phyloP scores from a whole-genome alignment of 2,329 filamentous ascomycete genomes.

The Graphilbum sp. region DNA sequence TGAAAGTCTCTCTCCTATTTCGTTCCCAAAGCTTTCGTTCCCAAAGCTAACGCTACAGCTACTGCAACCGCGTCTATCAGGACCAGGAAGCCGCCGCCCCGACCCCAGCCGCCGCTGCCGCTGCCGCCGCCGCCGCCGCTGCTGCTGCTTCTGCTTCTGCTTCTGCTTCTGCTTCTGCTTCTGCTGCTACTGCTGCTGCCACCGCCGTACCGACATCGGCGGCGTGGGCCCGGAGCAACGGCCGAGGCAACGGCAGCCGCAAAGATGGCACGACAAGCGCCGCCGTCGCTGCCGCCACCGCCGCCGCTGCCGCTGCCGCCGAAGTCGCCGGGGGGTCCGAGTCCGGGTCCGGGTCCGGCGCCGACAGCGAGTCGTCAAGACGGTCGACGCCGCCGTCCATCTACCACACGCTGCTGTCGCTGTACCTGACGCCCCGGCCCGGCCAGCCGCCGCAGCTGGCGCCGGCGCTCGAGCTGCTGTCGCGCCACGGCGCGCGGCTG shows the following conservation, averaged over 20 bases:
- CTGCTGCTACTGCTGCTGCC: too few species aligned
- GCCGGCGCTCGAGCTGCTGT: conserved; percentile 75
- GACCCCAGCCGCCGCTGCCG: neutral
- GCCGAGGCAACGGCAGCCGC: too few species aligned
- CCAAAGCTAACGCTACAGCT: conserved; percentile 28
- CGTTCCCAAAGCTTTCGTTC: conserved; percentile 2
- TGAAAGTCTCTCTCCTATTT: neutral
- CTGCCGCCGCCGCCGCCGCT: too few species aligned
- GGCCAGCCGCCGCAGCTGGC: conserved; percentile 56
- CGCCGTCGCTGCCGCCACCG: neutral
- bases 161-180: too few species aligned
- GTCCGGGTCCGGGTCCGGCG: too few species aligned
- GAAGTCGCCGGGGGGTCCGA: too few species aligned
- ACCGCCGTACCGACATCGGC: too few species aligned
- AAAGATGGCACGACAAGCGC: too few species aligned
- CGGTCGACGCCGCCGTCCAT: too few species aligned
- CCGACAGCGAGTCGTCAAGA: too few species aligned
- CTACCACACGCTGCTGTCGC: conserved; percentile 76
- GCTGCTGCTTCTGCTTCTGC: too few species aligned
- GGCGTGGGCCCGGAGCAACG: too few species aligned
- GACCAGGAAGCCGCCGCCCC: conserved; percentile 25
- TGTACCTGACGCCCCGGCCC: conserved; percentile 71
- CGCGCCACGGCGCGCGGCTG: conserved; percentile 78
- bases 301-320: conserved; percentile 26
- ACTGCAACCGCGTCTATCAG: conserved; percentile 78